phyloP scores from a whole-genome alignment of 306 rosid species.

The Quillaja saponaria region DNA sequence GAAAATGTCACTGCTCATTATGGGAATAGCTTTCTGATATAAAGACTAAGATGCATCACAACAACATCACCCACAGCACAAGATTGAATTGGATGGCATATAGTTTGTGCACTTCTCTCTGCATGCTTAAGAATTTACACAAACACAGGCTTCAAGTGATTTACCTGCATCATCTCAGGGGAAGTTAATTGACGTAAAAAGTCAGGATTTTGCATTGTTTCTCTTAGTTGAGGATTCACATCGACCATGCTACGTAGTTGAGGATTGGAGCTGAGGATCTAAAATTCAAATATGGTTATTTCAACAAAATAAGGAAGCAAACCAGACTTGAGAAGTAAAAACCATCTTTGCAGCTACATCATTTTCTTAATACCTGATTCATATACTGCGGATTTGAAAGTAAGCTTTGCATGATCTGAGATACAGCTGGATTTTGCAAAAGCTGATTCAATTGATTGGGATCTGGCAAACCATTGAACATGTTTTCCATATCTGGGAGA shows the following conservation, averaged over 20 bases:
- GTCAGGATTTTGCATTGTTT: constrained; percentile 69
- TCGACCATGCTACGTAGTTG: constrained; percentile 55
- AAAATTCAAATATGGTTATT: constrained; percentile 2
- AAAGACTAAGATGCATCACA: too few species aligned
- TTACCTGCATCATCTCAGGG: constrained; percentile 63
- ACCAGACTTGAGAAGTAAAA: background rate
- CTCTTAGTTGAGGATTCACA: constrained; percentile 58
- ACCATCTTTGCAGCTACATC: background rate
- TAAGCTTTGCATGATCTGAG: constrained; percentile 67
- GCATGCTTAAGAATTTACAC: too few species aligned
- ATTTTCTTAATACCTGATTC: constrained; percentile 47
- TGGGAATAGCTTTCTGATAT: too few species aligned
- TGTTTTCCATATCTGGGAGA: constrained; percentile 42
- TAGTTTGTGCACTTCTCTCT: too few species aligned
- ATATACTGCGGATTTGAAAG: constrained; percentile 61
- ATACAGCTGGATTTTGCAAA: constrained; percentile 58
- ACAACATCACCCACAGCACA: too few species aligned
- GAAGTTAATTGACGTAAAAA: constrained; percentile 54
- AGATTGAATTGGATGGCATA: too few species aligned
- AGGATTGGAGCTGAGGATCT: constrained; percentile 53
- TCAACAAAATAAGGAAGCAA: constrained; percentile 4
- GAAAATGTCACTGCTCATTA: too few species aligned
- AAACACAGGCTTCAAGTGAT: too few species aligned
- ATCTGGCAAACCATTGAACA: constrained; percentile 47
- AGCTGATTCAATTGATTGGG: constrained; percentile 46